phyloP scores from a whole-genome alignment of 345 rosid species.

The Salix exigua region DNA sequence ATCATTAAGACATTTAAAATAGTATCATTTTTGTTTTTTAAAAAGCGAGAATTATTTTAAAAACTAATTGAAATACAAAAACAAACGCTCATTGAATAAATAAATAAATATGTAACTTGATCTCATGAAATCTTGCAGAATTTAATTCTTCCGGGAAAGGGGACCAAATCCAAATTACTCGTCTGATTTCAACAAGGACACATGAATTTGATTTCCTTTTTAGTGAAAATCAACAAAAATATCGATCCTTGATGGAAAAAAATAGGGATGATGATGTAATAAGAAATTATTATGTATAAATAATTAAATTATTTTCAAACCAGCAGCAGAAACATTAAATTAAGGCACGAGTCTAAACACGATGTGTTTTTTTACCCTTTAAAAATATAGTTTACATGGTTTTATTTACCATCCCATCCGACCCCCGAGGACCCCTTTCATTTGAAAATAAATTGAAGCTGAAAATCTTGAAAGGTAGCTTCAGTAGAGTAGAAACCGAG shows the following conservation, averaged over 20 bases:
- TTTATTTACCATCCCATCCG: neutral
- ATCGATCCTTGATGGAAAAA: neutral
- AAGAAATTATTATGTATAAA: neutral
- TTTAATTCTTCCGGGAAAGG: conserved; percentile 14
- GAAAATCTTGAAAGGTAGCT: neutral
- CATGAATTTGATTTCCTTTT: neutral
- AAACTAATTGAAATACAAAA: no score
- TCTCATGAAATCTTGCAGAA: neutral
- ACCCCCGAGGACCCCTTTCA: neutral
- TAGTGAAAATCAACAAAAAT: neutral
- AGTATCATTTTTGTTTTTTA: no score
- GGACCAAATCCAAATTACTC: conserved; percentile 24
- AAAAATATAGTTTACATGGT: no score
- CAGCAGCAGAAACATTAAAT: no score
- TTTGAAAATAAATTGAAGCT: neutral
- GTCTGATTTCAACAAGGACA: neutral
- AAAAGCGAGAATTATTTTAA: no score
- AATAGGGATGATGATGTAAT: neutral
- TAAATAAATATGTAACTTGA: conserved; percentile 10
- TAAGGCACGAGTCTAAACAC: no score
- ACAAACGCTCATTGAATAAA: conserved; percentile 4
- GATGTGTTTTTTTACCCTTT: no score
- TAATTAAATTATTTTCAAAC: neutral
- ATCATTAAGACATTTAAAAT: no score
- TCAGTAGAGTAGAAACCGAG: neutral